Evolutionary conservation across 345 rosid species (phyloP), one percentile per base, ranked within the genome.

Genomic region (Acer saccharum): DNA sequence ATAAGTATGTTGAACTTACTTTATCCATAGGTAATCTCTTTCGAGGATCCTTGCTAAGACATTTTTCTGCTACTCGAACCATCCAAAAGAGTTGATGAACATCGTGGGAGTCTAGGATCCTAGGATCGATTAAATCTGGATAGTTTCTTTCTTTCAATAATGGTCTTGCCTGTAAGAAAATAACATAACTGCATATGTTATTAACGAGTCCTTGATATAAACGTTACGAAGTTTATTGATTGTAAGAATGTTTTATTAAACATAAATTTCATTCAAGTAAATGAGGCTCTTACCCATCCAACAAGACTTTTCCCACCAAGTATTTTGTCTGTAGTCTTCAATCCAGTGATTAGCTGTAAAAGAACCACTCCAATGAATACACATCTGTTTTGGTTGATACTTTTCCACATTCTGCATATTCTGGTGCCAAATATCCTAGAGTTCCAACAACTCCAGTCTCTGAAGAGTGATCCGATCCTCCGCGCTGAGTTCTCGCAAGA

Each of bases 71-170:
- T 3, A 91, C 88, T 71, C 87, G 84, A 71, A 88, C 90, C 92
- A 91, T 89, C 95, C 93, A 88, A 71, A 82, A 87, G 20, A 91
- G 86, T 74, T 91, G 95, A 78, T 88, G 88, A 32, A 91, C 87
- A 44, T 91, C 93, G 10, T 89, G 91, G 14, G 87, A 76, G 18
- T 84, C 90, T 64, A 81, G 23, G 29, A 91, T 89, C 80, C 90
- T 82, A 8, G 69, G 79, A 71, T 91, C 95, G 16, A 91, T 84
- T 46, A 89, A 75, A 81, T 74, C 88, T 20, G 90, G 92, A 48
- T 88, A 91, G 71, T 91, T 91, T 73, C 85, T 81, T 66, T 88
- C 89, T 67, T 91, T 89, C 18, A 91, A 63, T 29, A 87, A 75
- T 29, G 93, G 92, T 68, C 93, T 85, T 77, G 95, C 93, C 95